These are phyloP conservation scores for Crithidia acanthocephali DNA, from an alignment of 208 protist species.

Conservation along the genomic window DNA sequence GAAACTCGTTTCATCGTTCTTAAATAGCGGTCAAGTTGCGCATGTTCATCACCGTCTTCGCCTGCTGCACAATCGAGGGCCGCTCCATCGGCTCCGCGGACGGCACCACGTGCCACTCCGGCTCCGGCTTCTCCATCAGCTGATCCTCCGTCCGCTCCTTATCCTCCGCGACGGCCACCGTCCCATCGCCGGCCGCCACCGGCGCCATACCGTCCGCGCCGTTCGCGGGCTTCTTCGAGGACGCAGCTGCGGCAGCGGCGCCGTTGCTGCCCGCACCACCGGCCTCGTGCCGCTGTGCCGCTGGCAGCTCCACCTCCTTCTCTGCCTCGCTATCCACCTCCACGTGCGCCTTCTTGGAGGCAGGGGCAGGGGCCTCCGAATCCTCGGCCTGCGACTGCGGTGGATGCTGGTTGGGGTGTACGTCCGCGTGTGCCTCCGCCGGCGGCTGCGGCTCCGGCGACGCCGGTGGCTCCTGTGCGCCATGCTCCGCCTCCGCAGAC, in stretches of 20 bases:
- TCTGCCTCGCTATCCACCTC: constrained; percentile 11
- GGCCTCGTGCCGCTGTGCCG: constrained; percentile 2
- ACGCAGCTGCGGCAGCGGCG: background rate
- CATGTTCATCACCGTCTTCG: constrained; percentile 44
- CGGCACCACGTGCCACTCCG: constrained; percentile 32
- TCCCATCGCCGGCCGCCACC: background rate
- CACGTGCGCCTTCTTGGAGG: background rate
- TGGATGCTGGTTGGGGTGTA: no score
- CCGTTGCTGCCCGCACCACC: background rate
- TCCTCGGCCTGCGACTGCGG: no score
- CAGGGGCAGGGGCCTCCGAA: background rate
- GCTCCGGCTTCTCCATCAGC: constrained; percentile 38
- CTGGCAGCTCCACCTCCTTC: constrained; percentile 16
- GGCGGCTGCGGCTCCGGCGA: background rate
- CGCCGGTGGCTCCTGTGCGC: background rate
- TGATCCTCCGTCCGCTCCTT: constrained; percentile 15
- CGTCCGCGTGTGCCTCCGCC: background rate
- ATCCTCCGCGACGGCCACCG: constrained; percentile 8
- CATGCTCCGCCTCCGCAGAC: background rate
- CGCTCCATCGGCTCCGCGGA: constrained; percentile 29
- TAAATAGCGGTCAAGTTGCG: constrained; percentile 40
- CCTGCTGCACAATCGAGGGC: constrained; percentile 35
- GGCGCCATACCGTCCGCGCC: background rate
- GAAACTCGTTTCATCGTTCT: background rate
- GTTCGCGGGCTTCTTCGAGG: background rate